These are phyloP conservation scores for Patellifolia procumbens DNA, from an alignment of 179 eudicot species.

Conservation along the genomic window DNA sequence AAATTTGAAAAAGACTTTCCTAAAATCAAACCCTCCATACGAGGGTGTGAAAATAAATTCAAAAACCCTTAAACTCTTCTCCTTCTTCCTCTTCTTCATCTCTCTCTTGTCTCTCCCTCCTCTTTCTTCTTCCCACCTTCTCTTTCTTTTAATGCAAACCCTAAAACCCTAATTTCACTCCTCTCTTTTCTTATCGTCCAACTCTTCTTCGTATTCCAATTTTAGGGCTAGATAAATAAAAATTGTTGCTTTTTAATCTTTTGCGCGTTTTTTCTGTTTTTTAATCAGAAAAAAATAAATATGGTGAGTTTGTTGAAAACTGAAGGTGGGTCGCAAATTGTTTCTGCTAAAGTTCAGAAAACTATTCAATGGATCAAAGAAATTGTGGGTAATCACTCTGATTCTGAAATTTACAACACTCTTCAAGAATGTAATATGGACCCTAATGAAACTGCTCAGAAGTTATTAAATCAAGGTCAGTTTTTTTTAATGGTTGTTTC, in stretches of 20 bases:
- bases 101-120: conserved; percentile 16
- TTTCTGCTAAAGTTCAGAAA: conserved; percentile 48
- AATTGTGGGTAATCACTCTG: conserved; percentile 66
- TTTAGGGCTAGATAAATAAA: neutral
- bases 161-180: conserved; percentile 22
- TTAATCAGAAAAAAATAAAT: conserved; percentile 30
- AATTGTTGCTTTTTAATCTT: neutral
- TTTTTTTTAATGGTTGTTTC: neutral
- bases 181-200: neutral
- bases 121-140: conserved; percentile 1
- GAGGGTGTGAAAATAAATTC: neutral
- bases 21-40: conserved; percentile 8
- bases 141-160: conserved; percentile 26
- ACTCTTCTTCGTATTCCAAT: neutral
- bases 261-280: neutral
- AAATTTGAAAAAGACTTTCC: conserved; percentile 6
- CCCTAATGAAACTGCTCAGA: conserved; percentile 69
- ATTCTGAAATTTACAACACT: conserved; percentile 63
- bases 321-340: conserved; percentile 53
- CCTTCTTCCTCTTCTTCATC: conserved; percentile 14
- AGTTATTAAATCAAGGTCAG: conserved; percentile 73
- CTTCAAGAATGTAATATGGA: conserved; percentile 75
- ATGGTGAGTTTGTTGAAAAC: conserved; percentile 50
- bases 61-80: conserved; percentile 24
- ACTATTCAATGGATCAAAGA: conserved; percentile 66